phyloP scores from a whole-genome alignment of 805 yeast genomes.

The Candida multigemmis region DNA sequence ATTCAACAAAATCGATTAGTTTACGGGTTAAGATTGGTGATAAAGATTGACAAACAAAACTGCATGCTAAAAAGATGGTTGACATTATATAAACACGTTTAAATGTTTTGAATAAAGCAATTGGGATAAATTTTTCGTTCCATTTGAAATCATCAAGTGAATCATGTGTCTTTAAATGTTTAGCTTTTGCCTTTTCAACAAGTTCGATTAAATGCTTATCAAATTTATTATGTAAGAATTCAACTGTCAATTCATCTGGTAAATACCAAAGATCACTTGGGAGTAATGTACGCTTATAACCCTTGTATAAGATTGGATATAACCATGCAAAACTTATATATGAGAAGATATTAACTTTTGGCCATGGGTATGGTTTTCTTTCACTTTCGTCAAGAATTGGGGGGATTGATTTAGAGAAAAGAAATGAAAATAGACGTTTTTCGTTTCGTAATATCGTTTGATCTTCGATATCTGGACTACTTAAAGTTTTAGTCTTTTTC shows the following conservation, averaged over 20 bases:
- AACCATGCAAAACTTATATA: slow-evolving; percentile 33
- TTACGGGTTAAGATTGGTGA: slow-evolving; percentile 61
- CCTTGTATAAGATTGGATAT: slow-evolving; percentile 29
- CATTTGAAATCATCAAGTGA: slow-evolving; percentile 25
- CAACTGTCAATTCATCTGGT: slow-evolving; percentile 26
- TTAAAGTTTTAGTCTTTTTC: slow-evolving; percentile 1
- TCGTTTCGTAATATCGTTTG: slow-evolving; percentile 33
- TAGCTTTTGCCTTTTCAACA: slow-evolving; percentile 10
- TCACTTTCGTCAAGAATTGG: slow-evolving; percentile 44
- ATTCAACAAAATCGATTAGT: slow-evolving; percentile 56
- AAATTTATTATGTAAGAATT: slow-evolving; percentile 21
- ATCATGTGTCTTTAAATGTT: slow-evolving; percentile 9
- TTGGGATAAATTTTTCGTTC: slow-evolving; percentile 28
- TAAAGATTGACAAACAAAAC: slow-evolving; percentile 43
- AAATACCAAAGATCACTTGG: slow-evolving; percentile 29
- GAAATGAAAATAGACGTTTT: slow-evolving; percentile 40
- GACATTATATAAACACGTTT: slow-evolving; percentile 33
- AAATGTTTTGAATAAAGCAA: slow-evolving; percentile 43
- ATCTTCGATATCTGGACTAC: background rate
- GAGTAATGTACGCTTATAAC: slow-evolving; percentile 28
- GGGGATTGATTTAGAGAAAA: slow-evolving; percentile 42
- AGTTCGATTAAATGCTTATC: slow-evolving; percentile 13
- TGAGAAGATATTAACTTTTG: slow-evolving; percentile 25
- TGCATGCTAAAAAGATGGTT: slow-evolving; percentile 29
- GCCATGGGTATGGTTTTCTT: slow-evolving; percentile 41